Evolutionary conservation across 345 rosid species (phyloP), one percentile per base, ranked within the genome.

Genomic region (Acer campestre): DNA sequence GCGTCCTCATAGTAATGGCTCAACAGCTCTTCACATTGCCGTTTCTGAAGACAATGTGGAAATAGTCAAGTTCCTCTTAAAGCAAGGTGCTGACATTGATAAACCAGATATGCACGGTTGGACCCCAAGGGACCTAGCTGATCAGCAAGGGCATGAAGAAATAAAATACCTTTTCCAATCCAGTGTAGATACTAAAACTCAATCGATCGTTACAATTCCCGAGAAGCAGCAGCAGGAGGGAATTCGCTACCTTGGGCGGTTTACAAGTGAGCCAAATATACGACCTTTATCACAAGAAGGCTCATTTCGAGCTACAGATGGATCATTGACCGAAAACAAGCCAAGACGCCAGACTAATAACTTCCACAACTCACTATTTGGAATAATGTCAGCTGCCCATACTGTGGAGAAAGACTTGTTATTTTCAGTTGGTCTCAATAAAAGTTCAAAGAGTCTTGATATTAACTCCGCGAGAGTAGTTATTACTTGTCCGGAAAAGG

Each of bases 81-180:
- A 86, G 46, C 85, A 84, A 70, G 96, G 98, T 3, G 94, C 97
- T 2, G 85, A 90, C 17, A 70, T 88, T 22, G 92, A 91, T 84
- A 84, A 86, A 80, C 88, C 84, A 0, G 98, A 92, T 53, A 72
- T 65, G 79, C 84, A 86, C 5, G 85, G 90, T 18, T 93, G 99
- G 97, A 90, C 90, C 7, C 86, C 97, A 0, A 83, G 82, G 78
- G 90, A 84, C 75, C 88, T 95, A 68, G 98, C 97, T 14, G 97
- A 93, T 17, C 97, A 93, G 79, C 97, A 93, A 72, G 96, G 94
- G 4, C 98, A 91, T 18, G 96, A 92, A 67, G 94, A 93, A 55
- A 92, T 93, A 70, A 89, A 85, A 81, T 23, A 25, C 35, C 44
- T 93, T 8, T 92, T 93, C 74, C 74, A 86, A 69, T 78, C 91